Evolutionary conservation across 2,329 filamentous ascomycete genomes (phyloP).

Genomic region (Alternaria triticimaculans): DNA sequence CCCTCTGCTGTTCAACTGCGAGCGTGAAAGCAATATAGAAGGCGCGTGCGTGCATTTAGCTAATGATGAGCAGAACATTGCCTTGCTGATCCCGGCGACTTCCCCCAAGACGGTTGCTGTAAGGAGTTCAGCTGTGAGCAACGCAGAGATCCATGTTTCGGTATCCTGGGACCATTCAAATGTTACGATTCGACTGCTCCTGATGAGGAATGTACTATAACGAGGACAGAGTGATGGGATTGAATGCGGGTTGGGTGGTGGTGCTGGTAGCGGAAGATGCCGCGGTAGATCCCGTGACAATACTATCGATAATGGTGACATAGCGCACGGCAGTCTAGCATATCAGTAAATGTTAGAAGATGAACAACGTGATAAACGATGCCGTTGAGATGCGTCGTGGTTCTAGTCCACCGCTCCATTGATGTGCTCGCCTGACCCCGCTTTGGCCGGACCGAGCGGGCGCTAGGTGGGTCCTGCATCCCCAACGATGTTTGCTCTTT

Average conservation of each 20-base stretch:
- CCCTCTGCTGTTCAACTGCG: not conserved
- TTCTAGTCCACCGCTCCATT: not conserved
- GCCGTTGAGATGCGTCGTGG: not conserved
- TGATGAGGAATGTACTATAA: not conserved
- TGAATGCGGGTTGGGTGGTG: not conserved
- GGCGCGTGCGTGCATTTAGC: not conserved
- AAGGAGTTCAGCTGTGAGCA: not conserved
- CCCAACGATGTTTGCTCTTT: slow-evolving; percentile 4
- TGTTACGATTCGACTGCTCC: not conserved
- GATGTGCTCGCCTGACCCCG: not conserved
- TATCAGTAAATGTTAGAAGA: not conserved
- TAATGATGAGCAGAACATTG: not conserved
- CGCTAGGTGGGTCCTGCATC: not conserved
- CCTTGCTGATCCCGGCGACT: not conserved
- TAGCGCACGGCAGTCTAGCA: not conserved
- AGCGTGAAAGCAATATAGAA: not conserved
- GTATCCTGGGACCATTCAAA: not conserved
- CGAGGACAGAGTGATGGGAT: not conserved
- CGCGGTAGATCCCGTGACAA: not conserved
- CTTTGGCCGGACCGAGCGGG: not conserved
- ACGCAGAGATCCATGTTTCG: not conserved
- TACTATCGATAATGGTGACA: not conserved
- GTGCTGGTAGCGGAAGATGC: not conserved
- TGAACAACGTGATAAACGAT: not conserved
- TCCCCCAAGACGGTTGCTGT: not conserved